A percentile compares a stretch with the other conserved stretches of the same genome.
Evolutionary conservation across 1,284 basidiomycete genomes (phyloP).

Genomic region (Trichosporon ovoides): DNA sequence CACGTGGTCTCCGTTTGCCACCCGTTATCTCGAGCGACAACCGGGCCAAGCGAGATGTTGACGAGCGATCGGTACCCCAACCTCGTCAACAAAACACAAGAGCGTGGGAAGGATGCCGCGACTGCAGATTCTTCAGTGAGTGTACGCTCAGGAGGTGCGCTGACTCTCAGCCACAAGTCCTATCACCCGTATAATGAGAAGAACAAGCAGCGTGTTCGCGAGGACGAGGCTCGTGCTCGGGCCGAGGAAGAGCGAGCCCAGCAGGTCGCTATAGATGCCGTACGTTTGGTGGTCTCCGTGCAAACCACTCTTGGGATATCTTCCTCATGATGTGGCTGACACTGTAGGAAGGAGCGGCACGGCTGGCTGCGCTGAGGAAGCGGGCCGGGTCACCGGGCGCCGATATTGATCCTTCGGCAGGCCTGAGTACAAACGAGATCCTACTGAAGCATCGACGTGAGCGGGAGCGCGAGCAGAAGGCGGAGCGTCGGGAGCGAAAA

Average conservation of each 20-base stretch:
- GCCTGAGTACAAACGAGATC: background rate
- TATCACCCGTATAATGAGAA: constrained; percentile 50
- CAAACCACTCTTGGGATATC: too few relatives aligned
- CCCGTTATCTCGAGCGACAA: background rate
- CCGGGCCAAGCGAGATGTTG: too few relatives aligned
- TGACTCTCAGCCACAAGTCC: constrained; percentile 45
- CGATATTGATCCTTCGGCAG: background rate
- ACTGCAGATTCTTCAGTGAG: constrained; percentile 47
- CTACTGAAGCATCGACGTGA: constrained; percentile 23
- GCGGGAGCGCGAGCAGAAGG: constrained; percentile 28
- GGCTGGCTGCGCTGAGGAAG: constrained; percentile 35
- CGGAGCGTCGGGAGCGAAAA: constrained; percentile 13
- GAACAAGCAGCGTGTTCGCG: constrained; percentile 49
- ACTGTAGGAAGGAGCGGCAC: constrained; percentile 32
- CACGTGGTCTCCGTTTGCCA: background rate
- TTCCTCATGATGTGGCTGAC: background rate
- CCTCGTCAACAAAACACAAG: background rate
- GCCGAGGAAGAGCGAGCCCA: constrained; percentile 38
- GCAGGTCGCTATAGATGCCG: constrained; percentile 36
- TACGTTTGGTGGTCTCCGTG: too few relatives aligned
- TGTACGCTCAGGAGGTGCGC: background rate
- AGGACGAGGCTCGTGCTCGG: constrained; percentile 47
- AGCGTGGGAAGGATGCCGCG: constrained; percentile 33
- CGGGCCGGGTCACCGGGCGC: constrained; percentile 33
- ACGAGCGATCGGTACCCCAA: too few relatives aligned